Conservation (phyloP, 176 grass and related monocot species). For the Oryza rufipogon region DNA sequence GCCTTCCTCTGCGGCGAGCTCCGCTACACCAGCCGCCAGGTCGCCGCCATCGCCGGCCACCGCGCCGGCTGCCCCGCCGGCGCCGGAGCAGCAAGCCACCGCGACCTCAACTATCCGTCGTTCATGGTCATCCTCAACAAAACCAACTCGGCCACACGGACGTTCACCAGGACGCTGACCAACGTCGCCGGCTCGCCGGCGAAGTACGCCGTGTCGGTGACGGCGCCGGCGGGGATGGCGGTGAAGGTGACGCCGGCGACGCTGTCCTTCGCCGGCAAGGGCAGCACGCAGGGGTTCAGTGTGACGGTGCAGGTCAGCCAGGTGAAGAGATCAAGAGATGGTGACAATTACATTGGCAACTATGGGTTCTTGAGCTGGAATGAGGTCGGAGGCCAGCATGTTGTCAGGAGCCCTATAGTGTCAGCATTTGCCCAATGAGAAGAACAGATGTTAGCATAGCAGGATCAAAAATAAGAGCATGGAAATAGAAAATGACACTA, state of each 20-base stretch:
- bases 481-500: constrained; percentile 1
- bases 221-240: constrained; percentile 53
- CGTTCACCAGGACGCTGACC: constrained; percentile 65
- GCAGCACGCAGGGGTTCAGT: constrained; percentile 60
- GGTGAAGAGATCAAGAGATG: constrained; percentile 30
- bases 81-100: constrained; percentile 30
- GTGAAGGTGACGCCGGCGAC: constrained; percentile 52
- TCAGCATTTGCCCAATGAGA: constrained; percentile 59
- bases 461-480: constrained; percentile 29
- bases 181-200: constrained; percentile 38
- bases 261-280: constrained; percentile 56
- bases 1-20: constrained; percentile 60
- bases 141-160: constrained; percentile 41
- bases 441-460: constrained; percentile 5
- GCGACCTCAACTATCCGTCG: constrained; percentile 79
- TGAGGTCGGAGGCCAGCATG: constrained; percentile 72
- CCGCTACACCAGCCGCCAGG: constrained; percentile 50
- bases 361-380: constrained; percentile 81
- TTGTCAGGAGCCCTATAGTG: constrained; percentile 71
- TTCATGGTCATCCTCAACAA: constrained; percentile 69
- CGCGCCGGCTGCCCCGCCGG: constrained; percentile 39
- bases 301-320: constrained; percentile 55
- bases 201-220: constrained; percentile 42
- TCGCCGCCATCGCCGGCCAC: constrained; percentile 44
- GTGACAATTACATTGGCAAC: constrained; percentile 54